Evolutionary conservation across 2,329 filamentous ascomycete species (phyloP).

Genomic region (Cercospora nicotianae): DNA sequence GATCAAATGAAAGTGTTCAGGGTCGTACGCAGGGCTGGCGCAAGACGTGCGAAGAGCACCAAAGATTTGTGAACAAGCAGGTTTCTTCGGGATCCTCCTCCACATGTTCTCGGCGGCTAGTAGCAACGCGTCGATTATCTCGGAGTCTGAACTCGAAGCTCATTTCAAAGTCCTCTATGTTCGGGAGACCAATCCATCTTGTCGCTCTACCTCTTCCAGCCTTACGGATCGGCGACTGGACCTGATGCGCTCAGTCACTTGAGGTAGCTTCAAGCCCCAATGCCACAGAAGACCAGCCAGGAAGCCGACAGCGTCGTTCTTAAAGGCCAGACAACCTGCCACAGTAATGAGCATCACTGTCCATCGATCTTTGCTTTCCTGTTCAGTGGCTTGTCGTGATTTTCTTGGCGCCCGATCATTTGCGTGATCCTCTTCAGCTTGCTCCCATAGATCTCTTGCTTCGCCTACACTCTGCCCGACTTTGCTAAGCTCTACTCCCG

Average conservation of each 20-base stretch:
- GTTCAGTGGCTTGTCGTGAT: slow-evolving; percentile 59
- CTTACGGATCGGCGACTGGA: slow-evolving; percentile 23
- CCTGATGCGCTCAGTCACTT: slow-evolving; percentile 19
- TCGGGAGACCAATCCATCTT: slow-evolving; percentile 20
- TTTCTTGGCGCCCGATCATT: slow-evolving; percentile 40
- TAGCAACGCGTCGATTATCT: not conserved
- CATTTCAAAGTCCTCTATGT: not conserved
- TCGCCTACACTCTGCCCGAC: slow-evolving; percentile 82
- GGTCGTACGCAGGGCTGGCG: not conserved
- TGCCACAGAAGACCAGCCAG: slow-evolving; percentile 77
- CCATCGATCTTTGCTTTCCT: slow-evolving; percentile 74
- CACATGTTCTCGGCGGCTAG: not conserved
- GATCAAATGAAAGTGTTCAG: not conserved
- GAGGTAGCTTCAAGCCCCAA: slow-evolving; percentile 56
- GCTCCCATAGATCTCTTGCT: slow-evolving; percentile 58
- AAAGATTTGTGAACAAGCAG: not conserved
- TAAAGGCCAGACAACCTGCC: slow-evolving; percentile 77
- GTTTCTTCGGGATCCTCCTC: not conserved
- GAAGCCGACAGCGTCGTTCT: slow-evolving; percentile 88
- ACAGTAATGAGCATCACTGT: slow-evolving; percentile 88
- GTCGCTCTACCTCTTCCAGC: slow-evolving; percentile 22
- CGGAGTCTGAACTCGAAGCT: not conserved
- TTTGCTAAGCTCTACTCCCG: slow-evolving; percentile 81
- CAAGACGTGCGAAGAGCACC: not conserved
- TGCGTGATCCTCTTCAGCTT: slow-evolving; percentile 41